Base-by-base conservation (phyloP, 2,329 filamentous ascomycete genomes). In the Hypoxylon sp. region DNA sequence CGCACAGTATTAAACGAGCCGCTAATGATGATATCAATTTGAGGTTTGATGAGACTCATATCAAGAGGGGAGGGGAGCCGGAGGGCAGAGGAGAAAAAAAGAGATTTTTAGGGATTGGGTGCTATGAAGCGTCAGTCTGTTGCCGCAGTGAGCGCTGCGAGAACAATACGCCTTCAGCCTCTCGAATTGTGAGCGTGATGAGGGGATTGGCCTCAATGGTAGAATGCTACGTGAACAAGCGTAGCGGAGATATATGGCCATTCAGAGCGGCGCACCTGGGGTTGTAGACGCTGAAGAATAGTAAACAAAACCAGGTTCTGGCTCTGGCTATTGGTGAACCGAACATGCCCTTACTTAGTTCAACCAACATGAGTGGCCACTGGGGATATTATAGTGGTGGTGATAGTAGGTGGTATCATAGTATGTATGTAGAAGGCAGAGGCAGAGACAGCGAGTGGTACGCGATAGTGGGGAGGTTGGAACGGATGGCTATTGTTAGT, bases 241-340 rank as follows among this genome's bases (percentile, higher is more conserved):
- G 46, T 63, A 54, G 35, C 61, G 68, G 64, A 44, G 53, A 69
- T 67, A 71, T 69, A 71, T 64, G 37, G 48, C 69, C 68, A 69
- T 64, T 71, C 56, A 72, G 54, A 61, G 20, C 50, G 46, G 61
- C 22, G 58, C 42, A 59, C 64, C 50, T 63, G 64, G 59, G 69
- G 69, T 70, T 70, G 67, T 65, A 75, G 60, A 73, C 61, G 72
- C 72, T 74, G 54, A 66, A 62, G 46, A 65, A 40, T 71, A 72
- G 73, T 77, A 76, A 75, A 76, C 74, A 77, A 75, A 59, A 58
- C 69, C 60, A 66, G 53, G 71, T 56, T 58, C 57, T 60, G 14
- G 27, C 5, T 59, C 42, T 68, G 46, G 44, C 57, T 58, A 76
- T 76, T 76, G 76, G 76, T 57, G 51, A 67, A 64, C 68, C 62